Evolutionary conservation across 176 grass and related monocot species (phyloP).

Genomic region (Poa annua): DNA sequence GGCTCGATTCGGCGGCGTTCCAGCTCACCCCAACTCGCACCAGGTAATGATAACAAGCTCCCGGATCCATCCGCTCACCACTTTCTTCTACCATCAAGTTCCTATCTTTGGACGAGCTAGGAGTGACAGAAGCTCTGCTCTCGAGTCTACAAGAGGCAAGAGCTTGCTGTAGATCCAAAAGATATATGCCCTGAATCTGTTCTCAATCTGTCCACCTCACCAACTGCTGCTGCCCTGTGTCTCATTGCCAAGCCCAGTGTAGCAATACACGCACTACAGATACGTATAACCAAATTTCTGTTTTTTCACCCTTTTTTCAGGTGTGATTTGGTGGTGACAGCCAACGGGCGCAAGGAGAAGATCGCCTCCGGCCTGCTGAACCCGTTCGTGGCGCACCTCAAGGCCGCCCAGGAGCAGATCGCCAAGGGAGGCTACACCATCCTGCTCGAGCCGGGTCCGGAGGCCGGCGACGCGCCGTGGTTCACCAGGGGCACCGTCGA

Average conservation of each 20-base stretch:
- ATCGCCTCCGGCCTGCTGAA: constrained; percentile 88
- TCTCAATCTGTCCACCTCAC: not conserved
- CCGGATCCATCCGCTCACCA: not conserved
- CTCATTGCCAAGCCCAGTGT: not conserved
- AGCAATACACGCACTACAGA: not conserved
- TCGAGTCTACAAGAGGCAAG: too few relatives aligned
- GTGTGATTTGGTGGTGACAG: constrained; percentile 88
- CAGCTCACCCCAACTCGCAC: constrained; percentile 98
- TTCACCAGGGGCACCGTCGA: constrained; percentile 91
- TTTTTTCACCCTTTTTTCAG: constrained; percentile 35
- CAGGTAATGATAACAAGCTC: constrained; percentile 27
- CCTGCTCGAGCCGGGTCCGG: constrained; percentile 53
- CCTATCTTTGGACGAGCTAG: not conserved
- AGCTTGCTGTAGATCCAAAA: constrained; percentile 8
- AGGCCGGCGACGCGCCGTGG: constrained; percentile 54
- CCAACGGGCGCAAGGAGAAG: constrained; percentile 81
- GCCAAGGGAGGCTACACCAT: constrained; percentile 91
- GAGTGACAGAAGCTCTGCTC: not conserved
- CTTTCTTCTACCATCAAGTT: not conserved
- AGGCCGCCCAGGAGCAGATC: constrained; percentile 89
- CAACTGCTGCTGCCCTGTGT: not conserved
- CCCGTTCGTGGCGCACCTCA: constrained; percentile 83
- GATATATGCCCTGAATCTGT: not conserved
- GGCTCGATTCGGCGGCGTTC: constrained; percentile 89
- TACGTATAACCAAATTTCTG: not conserved